Base-by-base conservation (phyloP, 768 basidiomycete species). In the Xanthoconium stramineum region DNA sequence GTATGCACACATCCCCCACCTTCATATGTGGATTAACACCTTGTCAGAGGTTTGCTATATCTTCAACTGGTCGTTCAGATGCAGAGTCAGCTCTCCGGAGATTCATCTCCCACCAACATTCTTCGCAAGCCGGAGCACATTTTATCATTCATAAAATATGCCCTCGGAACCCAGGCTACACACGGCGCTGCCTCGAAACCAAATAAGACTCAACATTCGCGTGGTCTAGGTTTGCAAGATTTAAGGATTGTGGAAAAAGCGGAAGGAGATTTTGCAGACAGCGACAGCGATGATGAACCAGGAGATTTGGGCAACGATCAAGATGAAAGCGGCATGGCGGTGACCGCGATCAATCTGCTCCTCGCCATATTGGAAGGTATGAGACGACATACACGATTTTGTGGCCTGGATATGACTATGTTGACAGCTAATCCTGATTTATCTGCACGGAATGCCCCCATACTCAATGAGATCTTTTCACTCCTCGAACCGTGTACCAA, bases 301-400 rank as follows among this genome's bases (percentile, higher is more conserved):
- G 70, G 74, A 17, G 61, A 76, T 46, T 71, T 69, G 2, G 76
- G 75, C 28, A 63, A 65, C 7, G 68, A 77, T 45, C 72, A 70
- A 24, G 71, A 74, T 6, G 81, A 84, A 62, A 78, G 84, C 33
- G 87, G 88, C 53, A 82, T 96, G 76, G 75, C 80, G 0, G 81
- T 84, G 57, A 96, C 93, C 0, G 83, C 91, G 1, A 70, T 97
- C 20, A 89, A 87, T 56, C 72, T 97, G 0, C 73, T 98, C 28
- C 79, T 98, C 5, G 86, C 94, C 1, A 80, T 92, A 36, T 78
- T 98, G 30, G 94, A 96, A 83, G 89, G 95, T 93, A 58, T 56
- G 71, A 49, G 8, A 13, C 55, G 17, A 51, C 44, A 42, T 14
- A 35, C 7, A 2, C 1, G 36, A 28, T 32, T 11, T 14, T 32